Conservation (phyloP, 805 yeast species). For the fission yeast (Schizosaccharomyces pombe) region DNA sequence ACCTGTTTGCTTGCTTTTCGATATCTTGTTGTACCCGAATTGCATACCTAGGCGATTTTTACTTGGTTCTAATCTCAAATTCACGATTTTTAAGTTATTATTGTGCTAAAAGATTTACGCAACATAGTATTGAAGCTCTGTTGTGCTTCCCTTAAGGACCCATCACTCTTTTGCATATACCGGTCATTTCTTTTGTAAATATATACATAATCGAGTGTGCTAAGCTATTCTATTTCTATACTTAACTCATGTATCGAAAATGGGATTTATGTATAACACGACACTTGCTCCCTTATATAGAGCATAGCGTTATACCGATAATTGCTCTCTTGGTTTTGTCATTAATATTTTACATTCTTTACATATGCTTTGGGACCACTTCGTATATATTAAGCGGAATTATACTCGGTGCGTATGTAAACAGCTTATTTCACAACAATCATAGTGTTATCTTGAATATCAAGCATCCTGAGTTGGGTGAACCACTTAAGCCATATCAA, state of each 20-base stretch:
- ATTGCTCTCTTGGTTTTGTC: not conserved
- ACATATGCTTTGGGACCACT: not conserved
- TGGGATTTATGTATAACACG: not conserved
- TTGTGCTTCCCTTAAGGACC: no score
- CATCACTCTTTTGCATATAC: no score
- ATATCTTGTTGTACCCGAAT: not conserved
- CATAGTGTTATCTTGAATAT: not conserved
- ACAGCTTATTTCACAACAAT: not conserved
- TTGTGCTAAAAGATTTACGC: no score
- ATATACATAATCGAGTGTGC: no score
- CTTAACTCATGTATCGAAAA: not conserved
- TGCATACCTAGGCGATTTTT: not conserved
- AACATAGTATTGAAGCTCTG: no score
- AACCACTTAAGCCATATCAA: not conserved
- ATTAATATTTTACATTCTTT: not conserved
- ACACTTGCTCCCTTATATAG: not conserved
- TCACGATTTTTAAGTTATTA: no score
- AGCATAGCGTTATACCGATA: not conserved
- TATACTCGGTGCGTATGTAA: not conserved
- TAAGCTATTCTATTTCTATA: no score
- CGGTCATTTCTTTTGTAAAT: no score
- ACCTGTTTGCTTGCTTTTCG: no score
- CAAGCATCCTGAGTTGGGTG: not conserved
- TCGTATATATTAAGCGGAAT: not conserved
- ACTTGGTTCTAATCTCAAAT: not conserved